Evolutionary conservation across 805 yeast species (phyloP).

Genomic region (Candida silvicultrix): DNA sequence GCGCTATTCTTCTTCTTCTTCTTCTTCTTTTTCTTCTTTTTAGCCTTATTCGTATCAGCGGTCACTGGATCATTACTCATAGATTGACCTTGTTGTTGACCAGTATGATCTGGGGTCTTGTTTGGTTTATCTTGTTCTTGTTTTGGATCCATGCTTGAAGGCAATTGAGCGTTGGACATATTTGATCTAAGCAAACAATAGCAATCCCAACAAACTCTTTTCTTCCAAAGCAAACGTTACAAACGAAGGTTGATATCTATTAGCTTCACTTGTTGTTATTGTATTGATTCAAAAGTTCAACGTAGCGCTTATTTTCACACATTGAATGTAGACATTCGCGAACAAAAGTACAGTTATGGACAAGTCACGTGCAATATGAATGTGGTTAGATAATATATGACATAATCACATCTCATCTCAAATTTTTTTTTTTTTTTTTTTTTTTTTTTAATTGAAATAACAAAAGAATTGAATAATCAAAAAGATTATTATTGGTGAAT

Average conservation of each 20-base stretch:
- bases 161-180: background rate
- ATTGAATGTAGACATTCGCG: no score
- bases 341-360: no score
- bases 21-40: slow-evolving; percentile 5
- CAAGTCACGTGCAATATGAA: no score
- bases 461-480: background rate
- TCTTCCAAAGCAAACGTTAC: no score
- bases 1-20: slow-evolving; percentile 3
- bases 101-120: background rate
- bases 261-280: background rate
- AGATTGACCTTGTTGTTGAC: background rate
- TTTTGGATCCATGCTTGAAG: background rate
- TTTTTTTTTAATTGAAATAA: no score
- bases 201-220: background rate
- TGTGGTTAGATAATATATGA: no score
- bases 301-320: background rate
- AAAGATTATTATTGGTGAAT: background rate
- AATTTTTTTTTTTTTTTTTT: background rate
- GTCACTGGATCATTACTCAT: background rate
- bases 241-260: background rate
- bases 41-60: background rate
- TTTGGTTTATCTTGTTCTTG: background rate
- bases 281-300: background rate
- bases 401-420: background rate
- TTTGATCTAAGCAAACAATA: background rate